Base-by-base conservation (phyloP, 495 filamentous ascomycete species). In the Cercophora samala region DNA sequence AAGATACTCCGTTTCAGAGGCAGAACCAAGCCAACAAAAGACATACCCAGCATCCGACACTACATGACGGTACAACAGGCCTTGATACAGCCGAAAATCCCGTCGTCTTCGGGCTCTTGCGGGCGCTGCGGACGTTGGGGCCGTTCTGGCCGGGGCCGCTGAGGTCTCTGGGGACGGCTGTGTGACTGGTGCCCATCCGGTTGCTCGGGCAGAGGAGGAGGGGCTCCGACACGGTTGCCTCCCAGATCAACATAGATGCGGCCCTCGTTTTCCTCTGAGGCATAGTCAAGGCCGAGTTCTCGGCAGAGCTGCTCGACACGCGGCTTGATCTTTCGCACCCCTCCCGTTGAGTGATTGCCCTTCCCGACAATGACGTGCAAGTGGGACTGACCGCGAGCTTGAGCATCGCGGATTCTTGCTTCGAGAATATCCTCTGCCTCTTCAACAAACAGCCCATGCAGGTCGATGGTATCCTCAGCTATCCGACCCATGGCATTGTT, bases 371-470 rank as follows among this genome's bases (percentile, higher is more conserved):
- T 97, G 60, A 78, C 78, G 62, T 75, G 74, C 55, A 99, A 78
- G 81, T 94, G 90, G 9, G 78, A 86, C 78, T 96, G 89, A 0
- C 91, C 90, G 60, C 86, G 82, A 52, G 82, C 68, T 72, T 84
- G 87, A 56, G 90, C 93, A 66, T 89, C 88, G 62, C 86, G 83
- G 65, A 99, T 94, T 65, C 93, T 83, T 76, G 89, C 82, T 77
- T 92, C 91, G 24, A 97, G 78, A 52, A 97, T 93, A 56, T 92
- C 85, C 83, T 96, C 91, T 5, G 96, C 95, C 81, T 99, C 95
- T 73, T 94, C 90, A 58, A 96, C 95, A 74, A 88, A 97, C 73
- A 94, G 89, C 0, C 95, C 93, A 71, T 99, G 95, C 56, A 99
- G 81, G 80, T 99, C 95, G 69, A 99, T 97, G 3, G 90, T 91